phyloP scores from a whole-genome alignment of 805 yeast genomes.

The Metschnikowia lochheadii region DNA sequence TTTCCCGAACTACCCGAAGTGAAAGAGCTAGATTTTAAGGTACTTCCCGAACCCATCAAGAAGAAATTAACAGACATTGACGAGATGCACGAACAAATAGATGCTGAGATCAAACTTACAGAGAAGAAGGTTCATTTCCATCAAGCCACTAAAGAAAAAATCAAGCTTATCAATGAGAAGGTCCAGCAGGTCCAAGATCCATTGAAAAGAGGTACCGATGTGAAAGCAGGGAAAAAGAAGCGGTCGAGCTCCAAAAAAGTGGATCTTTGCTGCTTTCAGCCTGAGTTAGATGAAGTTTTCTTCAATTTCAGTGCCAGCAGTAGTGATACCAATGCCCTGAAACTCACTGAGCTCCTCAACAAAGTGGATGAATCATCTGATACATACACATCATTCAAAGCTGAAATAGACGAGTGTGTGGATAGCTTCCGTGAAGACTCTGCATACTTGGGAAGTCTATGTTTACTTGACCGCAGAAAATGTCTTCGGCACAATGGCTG shows the following conservation, averaged over 20 bases:
- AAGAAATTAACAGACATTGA: constrained; percentile 16
- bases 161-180: constrained; percentile 36
- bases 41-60: constrained; percentile 18
- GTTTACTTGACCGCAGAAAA: constrained; percentile 52
- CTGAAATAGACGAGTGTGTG: constrained; percentile 17
- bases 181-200: constrained; percentile 16
- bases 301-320: neutral
- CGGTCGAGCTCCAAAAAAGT: constrained; percentile 29
- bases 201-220: constrained; percentile 8
- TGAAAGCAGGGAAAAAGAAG: constrained; percentile 17
- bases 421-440: constrained; percentile 11
- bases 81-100: constrained; percentile 11
- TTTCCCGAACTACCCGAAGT: constrained; percentile 44
- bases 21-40: constrained; percentile 16
- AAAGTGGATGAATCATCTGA: neutral
- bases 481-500: constrained; percentile 55
- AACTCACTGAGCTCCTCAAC: neutral
- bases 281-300: constrained; percentile 15
- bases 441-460: constrained; percentile 21
- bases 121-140: constrained; percentile 22
- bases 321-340: neutral
- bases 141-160: constrained; percentile 31
- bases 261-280: constrained; percentile 55
- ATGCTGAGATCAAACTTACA: constrained; percentile 14
- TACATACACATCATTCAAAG: constrained; percentile 11